These are phyloP conservation scores for Dendrostoma leiphaemia DNA, from an alignment of 2,329 filamentous ascomycete species.

Conservation along the genomic window DNA sequence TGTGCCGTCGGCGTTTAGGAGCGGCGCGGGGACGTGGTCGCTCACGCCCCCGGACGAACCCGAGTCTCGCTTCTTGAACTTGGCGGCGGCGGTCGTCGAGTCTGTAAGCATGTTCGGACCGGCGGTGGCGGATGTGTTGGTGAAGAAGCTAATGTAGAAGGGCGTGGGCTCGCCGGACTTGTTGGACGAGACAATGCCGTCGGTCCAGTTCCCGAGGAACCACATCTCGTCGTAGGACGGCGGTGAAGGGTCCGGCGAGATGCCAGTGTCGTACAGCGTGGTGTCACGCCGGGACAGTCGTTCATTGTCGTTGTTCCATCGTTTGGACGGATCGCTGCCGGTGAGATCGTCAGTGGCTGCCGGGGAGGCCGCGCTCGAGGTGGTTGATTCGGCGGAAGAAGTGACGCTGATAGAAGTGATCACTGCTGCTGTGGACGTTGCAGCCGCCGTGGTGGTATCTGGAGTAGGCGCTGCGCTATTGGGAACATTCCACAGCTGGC, in stretches of 20 bases:
- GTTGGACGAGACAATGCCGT: constrained; percentile 60
- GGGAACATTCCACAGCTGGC: constrained; percentile 47
- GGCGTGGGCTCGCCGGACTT: constrained; percentile 83
- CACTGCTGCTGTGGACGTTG: background rate
- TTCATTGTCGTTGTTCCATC: background rate
- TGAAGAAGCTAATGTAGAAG: constrained; percentile 77
- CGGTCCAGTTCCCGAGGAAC: constrained; percentile 85
- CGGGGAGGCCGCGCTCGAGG: background rate
- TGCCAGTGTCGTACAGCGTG: constrained; percentile 25
- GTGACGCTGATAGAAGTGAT: too few relatives aligned
- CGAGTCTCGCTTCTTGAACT: constrained; percentile 24
- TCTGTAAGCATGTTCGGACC: constrained; percentile 25
- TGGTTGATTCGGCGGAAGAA: too few relatives aligned
- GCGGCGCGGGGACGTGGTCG: constrained; percentile 61
- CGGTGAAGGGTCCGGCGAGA: constrained; percentile 53
- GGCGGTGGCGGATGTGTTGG: constrained; percentile 37
- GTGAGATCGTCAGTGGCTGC: constrained; percentile 1
- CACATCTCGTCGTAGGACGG: constrained; percentile 68
- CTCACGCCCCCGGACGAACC: constrained; percentile 41
- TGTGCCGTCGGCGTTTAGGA: constrained; percentile 64
- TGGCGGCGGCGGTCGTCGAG: background rate
- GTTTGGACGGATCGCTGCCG: background rate
- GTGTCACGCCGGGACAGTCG: constrained; percentile 3
- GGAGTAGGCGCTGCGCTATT: constrained; percentile 30
- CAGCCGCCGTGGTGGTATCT: constrained; percentile 10